Evolutionary conservation across 2,329 filamentous ascomycete species (phyloP).

Genomic region (Apiospora arundinis): DNA sequence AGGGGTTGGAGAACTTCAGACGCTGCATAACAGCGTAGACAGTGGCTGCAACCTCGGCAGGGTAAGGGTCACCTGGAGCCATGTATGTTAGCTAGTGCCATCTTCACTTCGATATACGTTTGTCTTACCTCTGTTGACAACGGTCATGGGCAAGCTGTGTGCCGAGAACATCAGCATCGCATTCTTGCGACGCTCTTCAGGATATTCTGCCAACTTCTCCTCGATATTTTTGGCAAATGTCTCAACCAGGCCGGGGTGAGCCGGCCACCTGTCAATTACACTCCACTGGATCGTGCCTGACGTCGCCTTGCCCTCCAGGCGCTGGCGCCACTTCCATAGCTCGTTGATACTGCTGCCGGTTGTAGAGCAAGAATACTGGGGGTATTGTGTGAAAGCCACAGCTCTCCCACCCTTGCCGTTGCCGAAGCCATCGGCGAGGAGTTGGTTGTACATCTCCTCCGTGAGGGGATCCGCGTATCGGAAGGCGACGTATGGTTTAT

Average conservation of each 20-base stretch:
- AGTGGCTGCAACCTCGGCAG: conserved; percentile 92
- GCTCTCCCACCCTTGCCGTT: conserved; percentile 88
- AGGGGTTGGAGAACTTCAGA: conserved; percentile 86
- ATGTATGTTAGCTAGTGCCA: background rate
- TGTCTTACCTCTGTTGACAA: conserved; percentile 82
- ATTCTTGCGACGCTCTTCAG: conserved; percentile 76
- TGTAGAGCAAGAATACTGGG: conserved; percentile 97
- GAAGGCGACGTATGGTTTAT: conserved; percentile 97
- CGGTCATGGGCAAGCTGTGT: conserved; percentile 95
- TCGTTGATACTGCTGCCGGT: conserved; percentile 97
- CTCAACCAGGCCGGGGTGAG: conserved; percentile 87
- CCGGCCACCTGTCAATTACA: conserved; percentile 97
- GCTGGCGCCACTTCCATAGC: conserved; percentile 94
- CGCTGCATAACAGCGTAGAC: conserved; percentile 97
- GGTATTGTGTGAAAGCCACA: conserved; percentile 97
- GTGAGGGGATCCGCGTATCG: conserved; percentile 93
- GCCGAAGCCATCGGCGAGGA: conserved; percentile 90
- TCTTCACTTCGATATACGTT: background rate
- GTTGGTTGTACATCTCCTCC: conserved; percentile 85
- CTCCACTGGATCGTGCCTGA: conserved; percentile 88
- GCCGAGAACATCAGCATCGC: conserved; percentile 93
- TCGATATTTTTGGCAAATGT: conserved; percentile 94
- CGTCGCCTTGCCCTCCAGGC: conserved; percentile 78
- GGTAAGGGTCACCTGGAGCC: conserved; percentile 82
- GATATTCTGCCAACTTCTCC: conserved; percentile 82